phyloP scores from a whole-genome alignment of 2,329 filamentous ascomycete species.

The Acrodontium crateriforme region DNA sequence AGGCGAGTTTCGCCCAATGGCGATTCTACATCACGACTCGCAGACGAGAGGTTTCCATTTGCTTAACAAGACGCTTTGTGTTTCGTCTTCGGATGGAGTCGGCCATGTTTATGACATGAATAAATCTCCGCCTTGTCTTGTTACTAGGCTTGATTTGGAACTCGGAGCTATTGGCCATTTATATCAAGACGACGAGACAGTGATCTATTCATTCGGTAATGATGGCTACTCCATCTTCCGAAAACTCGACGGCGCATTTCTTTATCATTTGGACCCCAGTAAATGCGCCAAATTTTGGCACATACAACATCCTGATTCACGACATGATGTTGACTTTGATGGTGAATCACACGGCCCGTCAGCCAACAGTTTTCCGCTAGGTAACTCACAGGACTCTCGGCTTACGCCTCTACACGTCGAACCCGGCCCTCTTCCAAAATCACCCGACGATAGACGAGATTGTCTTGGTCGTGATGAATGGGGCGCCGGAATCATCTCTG shows the following conservation, averaged over 20 bases:
- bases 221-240: slow-evolving; percentile 30
- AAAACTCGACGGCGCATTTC: slow-evolving; percentile 25
- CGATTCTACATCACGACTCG: slow-evolving; percentile 28
- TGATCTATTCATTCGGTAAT: slow-evolving; percentile 32
- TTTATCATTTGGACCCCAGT: slow-evolving; percentile 27
- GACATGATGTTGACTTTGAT: slow-evolving; percentile 5
- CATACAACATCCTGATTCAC: slow-evolving; percentile 18
- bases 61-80: slow-evolving; percentile 30
- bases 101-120: slow-evolving; percentile 34
- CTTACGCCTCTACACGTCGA: slow-evolving; percentile 10
- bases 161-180: slow-evolving; percentile 31
- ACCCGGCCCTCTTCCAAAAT: slow-evolving; percentile 7
- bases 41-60: slow-evolving; percentile 34
- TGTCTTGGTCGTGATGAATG: slow-evolving; percentile 29
- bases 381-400: slow-evolving; percentile 8
- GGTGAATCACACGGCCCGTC: slow-evolving; percentile 10
- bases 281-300: slow-evolving; percentile 22
- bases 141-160: slow-evolving; percentile 26
- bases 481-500: slow-evolving; percentile 33
- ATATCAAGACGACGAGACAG: slow-evolving; percentile 27
- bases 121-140: slow-evolving; percentile 19
- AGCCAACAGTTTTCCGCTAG: slow-evolving; percentile 12
- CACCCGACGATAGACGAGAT: slow-evolving; percentile 4
- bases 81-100: slow-evolving; percentile 30
- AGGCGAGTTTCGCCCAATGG: slow-evolving; percentile 28